Evolutionary conservation across 371 early-diverging fungal species (phyloP).

Genomic region (Mucor plumbeus): DNA sequence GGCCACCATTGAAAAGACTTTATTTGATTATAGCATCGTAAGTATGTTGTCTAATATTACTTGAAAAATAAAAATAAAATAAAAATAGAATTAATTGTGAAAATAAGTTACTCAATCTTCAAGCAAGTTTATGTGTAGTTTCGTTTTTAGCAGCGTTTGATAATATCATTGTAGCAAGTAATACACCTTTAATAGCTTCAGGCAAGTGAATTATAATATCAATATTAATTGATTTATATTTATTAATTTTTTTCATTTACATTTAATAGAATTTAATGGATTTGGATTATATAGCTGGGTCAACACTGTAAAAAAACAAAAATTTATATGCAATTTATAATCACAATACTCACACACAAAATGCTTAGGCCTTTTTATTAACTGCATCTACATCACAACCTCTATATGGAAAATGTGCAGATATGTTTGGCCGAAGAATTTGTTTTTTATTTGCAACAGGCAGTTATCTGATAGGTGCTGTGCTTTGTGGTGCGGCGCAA

Average conservation of each 20-base stretch:
- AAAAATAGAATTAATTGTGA: neutral
- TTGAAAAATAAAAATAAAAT: neutral
- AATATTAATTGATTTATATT: neutral
- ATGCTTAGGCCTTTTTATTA: slow-evolving; percentile 41
- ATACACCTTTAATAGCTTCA: slow-evolving; percentile 40
- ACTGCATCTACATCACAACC: slow-evolving; percentile 64
- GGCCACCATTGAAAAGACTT: neutral
- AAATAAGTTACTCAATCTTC: neutral
- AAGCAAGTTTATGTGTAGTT: slow-evolving; percentile 38
- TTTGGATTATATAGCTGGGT: slow-evolving; percentile 47
- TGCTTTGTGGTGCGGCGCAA: slow-evolving; percentile 70
- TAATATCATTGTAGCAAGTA: slow-evolving; percentile 46
- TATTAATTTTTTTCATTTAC: neutral
- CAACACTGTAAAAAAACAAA: slow-evolving; percentile 35
- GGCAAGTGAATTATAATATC: slow-evolving; percentile 16
- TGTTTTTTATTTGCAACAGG: slow-evolving; percentile 64
- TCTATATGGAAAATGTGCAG: slow-evolving; percentile 64
- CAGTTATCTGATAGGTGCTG: slow-evolving; percentile 67
- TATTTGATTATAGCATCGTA: slow-evolving; percentile 19
- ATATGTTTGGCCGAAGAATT: slow-evolving; percentile 72
- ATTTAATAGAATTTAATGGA: slow-evolving; percentile 40
- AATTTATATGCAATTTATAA: neutral
- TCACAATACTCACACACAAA: neutral
- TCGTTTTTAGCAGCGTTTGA: slow-evolving; percentile 51
- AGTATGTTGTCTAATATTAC: neutral